Evolutionary conservation across 306 rosid species (phyloP).

Genomic region (Abrus precatorius): DNA sequence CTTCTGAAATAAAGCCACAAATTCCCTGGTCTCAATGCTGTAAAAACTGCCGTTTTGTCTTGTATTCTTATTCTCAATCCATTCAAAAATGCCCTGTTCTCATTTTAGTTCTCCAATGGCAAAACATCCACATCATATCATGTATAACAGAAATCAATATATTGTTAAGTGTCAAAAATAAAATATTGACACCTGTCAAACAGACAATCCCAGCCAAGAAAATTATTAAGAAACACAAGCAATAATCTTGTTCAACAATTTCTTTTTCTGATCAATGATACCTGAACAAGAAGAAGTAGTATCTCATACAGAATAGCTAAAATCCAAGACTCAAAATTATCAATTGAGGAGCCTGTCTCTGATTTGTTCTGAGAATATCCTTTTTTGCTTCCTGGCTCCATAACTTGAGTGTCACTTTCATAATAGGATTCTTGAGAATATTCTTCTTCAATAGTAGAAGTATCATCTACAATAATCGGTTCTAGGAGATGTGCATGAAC

Average conservation of each 20-base stretch:
- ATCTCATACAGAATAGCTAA: slow-evolving; percentile 86
- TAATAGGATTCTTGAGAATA: slow-evolving; percentile 84
- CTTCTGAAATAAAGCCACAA: slow-evolving; percentile 1
- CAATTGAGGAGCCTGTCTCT: slow-evolving; percentile 70
- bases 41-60: slow-evolving; percentile 1
- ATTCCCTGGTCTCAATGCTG: background rate
- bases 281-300: slow-evolving; percentile 98
- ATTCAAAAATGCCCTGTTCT: slow-evolving; percentile 15
- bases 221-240: slow-evolving; percentile 28
- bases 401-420: slow-evolving; percentile 73
- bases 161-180: slow-evolving; percentile 3
- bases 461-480: slow-evolving; percentile 73
- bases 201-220: slow-evolving; percentile 42
- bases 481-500: slow-evolving; percentile 98
- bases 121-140: slow-evolving; percentile 23
- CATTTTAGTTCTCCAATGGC: slow-evolving; percentile 22
- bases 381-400: slow-evolving; percentile 66
- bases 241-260: slow-evolving; percentile 27
- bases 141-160: slow-evolving; percentile 35
- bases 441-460: slow-evolving; percentile 87
- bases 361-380: slow-evolving; percentile 59
- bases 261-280: slow-evolving; percentile 47
- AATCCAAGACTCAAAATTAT: slow-evolving; percentile 89
- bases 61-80: slow-evolving; percentile 12
- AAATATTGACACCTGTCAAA: slow-evolving; percentile 12